Conservation (phyloP, 768 basidiomycete genomes). For the Suillus discolor region DNA sequence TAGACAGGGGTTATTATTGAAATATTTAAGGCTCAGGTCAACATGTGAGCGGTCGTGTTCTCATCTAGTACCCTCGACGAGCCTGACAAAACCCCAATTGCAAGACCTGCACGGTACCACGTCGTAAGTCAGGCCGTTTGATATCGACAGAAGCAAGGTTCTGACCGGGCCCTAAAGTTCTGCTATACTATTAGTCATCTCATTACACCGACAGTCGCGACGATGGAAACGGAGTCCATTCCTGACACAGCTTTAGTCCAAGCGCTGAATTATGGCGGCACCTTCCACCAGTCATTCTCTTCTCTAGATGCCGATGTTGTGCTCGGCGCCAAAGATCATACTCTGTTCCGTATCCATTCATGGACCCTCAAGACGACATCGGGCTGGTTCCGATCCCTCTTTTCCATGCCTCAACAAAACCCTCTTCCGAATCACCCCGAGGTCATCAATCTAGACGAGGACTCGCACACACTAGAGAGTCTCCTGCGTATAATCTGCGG, state of each 20-base stretch:
- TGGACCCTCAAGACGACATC: slow-evolving; percentile 64
- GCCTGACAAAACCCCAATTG: too few relatives aligned
- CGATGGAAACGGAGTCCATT: not conserved
- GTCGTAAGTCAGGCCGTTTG: too few relatives aligned
- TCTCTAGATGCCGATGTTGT: slow-evolving; percentile 58
- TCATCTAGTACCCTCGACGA: too few relatives aligned
- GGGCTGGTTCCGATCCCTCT: slow-evolving; percentile 65
- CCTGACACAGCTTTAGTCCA: not conserved
- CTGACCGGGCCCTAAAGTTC: too few relatives aligned
- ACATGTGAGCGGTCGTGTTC: too few relatives aligned
- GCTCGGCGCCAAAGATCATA: slow-evolving; percentile 52
- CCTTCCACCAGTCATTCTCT: slow-evolving; percentile 49
- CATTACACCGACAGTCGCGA: not conserved
- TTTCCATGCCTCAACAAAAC: slow-evolving; percentile 51
- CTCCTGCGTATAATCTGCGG: slow-evolving; percentile 66
- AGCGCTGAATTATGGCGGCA: too few relatives aligned
- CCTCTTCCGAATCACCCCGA: slow-evolving; percentile 27
- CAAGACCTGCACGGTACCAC: too few relatives aligned
- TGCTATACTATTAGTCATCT: too few relatives aligned
- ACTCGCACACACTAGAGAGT: slow-evolving; percentile 52
- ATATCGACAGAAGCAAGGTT: slow-evolving; percentile 22
- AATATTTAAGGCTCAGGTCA: too few relatives aligned
- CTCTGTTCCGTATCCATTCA: slow-evolving; percentile 59
- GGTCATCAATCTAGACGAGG: slow-evolving; percentile 59
- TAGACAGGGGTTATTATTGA: not conserved